Base-by-base conservation (phyloP, 2,329 filamentous ascomycete species). In the Pyrenochaeta sp. region DNA sequence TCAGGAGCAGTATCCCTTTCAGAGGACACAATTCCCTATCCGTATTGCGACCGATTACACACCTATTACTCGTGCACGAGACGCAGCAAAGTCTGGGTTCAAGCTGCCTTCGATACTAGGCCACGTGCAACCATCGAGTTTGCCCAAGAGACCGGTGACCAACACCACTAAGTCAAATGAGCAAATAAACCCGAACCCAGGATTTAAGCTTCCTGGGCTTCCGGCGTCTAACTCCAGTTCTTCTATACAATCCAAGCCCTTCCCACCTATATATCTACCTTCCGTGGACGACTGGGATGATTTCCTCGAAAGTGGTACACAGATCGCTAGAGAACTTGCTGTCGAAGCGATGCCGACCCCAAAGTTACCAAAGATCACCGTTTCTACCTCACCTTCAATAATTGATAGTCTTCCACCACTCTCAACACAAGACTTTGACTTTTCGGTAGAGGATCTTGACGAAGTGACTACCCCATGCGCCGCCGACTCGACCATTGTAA, bases 291-390 rank as follows among this genome's bases (percentile, higher is more conserved):
- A 59, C 2, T 77, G 75, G 75, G 75, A 72, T 50, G 74, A 79
- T 40, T 79, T 81, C n/a, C 68, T 82, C 2, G 80, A 78, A n/a
- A 80, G 74, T 56, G 77, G 74, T 36, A 80, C 80, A 0, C 80
- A 83, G 56, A 79, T 82, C 36, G 79, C 79, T 6, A 75, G 80
- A 8, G 80, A 82, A 32, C 65, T 82, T 8, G 69, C 68, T 2
- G 58, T 55, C 15, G 73, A 72, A 13, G 27, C 9, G 19, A 28
- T 3, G 6, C 34, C 13, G 27, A n/a, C 7, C n/a, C 7, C 8
- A 9, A 15, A 4, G 9, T 24, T 34, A 30, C 24, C 28, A 56
- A 36, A 15, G 2, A 39, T 37, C 2, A 46, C 7, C 32, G 1
- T 15, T 9, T 22, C n/a, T 9, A 19, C 22, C 4, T 46, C 48